phyloP scores from a whole-genome alignment of 176 grass and related monocot species.

The Olyra latifolia region DNA sequence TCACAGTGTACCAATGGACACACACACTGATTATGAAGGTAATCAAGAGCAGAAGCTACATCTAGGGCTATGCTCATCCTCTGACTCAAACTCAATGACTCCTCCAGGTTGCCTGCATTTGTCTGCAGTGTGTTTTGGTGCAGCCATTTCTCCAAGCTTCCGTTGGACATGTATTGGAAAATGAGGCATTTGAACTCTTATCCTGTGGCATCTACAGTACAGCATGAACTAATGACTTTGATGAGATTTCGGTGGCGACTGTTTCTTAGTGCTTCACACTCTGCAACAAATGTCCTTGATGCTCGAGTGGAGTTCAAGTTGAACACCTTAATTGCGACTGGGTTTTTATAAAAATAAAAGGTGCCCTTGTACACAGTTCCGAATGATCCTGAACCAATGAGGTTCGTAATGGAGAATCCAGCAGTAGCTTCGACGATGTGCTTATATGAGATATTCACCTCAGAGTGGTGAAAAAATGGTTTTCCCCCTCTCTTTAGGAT shows the following conservation, averaged over 20 bases:
- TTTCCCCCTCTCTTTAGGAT: neutral
- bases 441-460: constrained; percentile 11
- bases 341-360: neutral
- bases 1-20: constrained; percentile 26
- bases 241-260: constrained; percentile 51
- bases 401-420: constrained; percentile 27
- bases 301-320: constrained; percentile 21
- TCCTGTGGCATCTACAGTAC: constrained; percentile 19
- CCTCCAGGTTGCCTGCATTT: neutral
- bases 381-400: constrained; percentile 42
- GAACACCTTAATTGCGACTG: constrained; percentile 41
- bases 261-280: constrained; percentile 42
- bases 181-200: constrained; percentile 46
- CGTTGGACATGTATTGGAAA: constrained; percentile 44
- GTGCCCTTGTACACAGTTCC: constrained; percentile 46
- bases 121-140: constrained; percentile 12
- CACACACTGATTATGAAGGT: constrained; percentile 10
- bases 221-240: constrained; percentile 44
- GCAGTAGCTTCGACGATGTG: constrained; percentile 25
- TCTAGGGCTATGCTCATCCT: constrained; percentile 17
- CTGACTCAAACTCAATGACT: neutral
- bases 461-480: neutral
- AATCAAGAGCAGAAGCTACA: neutral
- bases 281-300: constrained; percentile 29
- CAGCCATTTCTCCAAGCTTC: constrained; percentile 35